Base-by-base conservation (phyloP, 306 rosid genomes). In the Ziziphus jujuba region DNA sequence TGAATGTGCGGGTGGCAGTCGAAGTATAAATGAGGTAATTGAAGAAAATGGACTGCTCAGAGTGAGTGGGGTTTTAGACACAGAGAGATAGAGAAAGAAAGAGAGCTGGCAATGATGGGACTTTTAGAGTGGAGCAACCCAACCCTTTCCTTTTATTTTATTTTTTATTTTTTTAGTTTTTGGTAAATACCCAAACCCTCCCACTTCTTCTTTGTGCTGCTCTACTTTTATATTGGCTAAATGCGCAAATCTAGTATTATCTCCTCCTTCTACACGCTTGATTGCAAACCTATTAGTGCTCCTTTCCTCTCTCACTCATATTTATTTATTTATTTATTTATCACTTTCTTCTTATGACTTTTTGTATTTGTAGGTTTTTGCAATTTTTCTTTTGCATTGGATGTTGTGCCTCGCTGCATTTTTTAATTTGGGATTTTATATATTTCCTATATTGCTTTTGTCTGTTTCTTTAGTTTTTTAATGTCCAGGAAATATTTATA, bases 71-170 rank as follows among this genome's bases (percentile, higher is more conserved):
- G 71, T 34, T 62, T 21, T n/a, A 8, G 56, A 66, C 31, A 66
- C 38, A 58, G 28, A n/a, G 3, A 43, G 23, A 63, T 9, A 75
- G 57, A 43, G 69, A 62, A 56, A 47, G 38, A 38, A 45, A 54
- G 34, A 53, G 35, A 56, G 66, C 63, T 61, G 75, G 72, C 84
- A 62, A n/a, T 75, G 73, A 61, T 75, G 65, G 79, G 81, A 80
- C 73, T 40, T 20, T 24, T 16, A 45, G 61, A 62, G 63, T 9
- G 19, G 43, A 56, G 72, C 52, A 47, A 20, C 7, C 28, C 61
- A 24, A 9, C 7, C 14, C 15, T 14, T 4, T 20, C 21, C 49
- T 28, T 47, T 58, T 65, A 67, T 54, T 68, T n/a, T n/a, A n/a
- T n/a, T n/a, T n/a, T n/a, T n/a, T n/a, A n/a, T n/a, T n/a, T n/a